A percentile compares a stretch with the other conserved stretches of the same genome.
Conservation (phyloP, 257 asterid species). For the Echium plantagineum region DNA sequence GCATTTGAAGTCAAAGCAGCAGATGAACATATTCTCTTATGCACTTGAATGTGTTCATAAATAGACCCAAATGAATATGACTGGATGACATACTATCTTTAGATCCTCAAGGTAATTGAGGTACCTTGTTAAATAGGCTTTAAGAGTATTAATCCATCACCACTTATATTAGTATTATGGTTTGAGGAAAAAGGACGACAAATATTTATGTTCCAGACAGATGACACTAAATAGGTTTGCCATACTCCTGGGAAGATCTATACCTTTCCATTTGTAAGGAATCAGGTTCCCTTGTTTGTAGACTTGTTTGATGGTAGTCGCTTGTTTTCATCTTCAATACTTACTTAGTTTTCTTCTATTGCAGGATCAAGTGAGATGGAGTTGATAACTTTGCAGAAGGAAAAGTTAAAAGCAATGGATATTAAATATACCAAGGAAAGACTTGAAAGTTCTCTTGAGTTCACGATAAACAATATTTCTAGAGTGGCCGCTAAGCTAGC, state of each 20-base stretch:
- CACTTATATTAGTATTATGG: too few species aligned
- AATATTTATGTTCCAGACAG: too few species aligned
- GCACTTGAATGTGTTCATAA: too few species aligned
- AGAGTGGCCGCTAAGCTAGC: constrained; percentile 76
- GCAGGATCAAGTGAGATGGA: constrained; percentile 48
- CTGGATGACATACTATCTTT: background rate
- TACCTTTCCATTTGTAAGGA: too few species aligned
- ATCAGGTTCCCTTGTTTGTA: background rate
- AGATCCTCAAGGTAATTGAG: background rate
- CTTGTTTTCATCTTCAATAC: background rate
- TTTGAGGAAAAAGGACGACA: too few species aligned
- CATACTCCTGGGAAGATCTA: too few species aligned
- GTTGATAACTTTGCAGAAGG: constrained; percentile 41
- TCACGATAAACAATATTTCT: constrained; percentile 36
- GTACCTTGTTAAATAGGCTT: background rate
- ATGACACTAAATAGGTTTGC: too few species aligned
- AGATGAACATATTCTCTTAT: background rate
- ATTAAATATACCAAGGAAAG: constrained; percentile 51
- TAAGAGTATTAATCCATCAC: too few species aligned
- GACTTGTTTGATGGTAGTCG: background rate
- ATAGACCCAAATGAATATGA: background rate
- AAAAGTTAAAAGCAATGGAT: constrained; percentile 58
- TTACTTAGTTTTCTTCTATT: background rate
- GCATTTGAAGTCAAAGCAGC: background rate
- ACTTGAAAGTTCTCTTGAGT: constrained; percentile 30